phyloP scores from a whole-genome alignment of 1,284 basidiomycete species.

The Leccinum proximum region DNA sequence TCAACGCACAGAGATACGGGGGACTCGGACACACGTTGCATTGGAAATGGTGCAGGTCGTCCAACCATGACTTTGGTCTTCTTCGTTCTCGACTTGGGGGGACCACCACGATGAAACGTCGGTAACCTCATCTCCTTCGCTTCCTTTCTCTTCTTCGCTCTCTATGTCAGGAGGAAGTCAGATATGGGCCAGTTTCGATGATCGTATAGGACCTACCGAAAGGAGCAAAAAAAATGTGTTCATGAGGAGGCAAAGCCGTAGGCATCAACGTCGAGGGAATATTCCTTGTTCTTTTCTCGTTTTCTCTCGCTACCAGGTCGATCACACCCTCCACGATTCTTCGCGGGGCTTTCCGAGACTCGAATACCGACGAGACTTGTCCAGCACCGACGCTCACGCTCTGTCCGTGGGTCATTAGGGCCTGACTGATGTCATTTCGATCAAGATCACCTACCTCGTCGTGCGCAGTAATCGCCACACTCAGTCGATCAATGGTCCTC shows the following conservation, averaged over 20 bases:
- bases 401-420: conserved; percentile 13
- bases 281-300: not conserved
- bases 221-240: conserved; percentile 1
- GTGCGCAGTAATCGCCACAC: not conserved
- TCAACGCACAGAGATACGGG: conserved; percentile 1
- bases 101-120: conserved; percentile 17
- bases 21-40: conserved; percentile 14
- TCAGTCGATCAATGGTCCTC: not conserved
- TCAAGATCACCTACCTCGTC: not conserved
- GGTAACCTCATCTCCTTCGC: conserved; percentile 19
- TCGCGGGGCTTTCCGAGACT: not conserved
- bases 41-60: conserved; percentile 24
- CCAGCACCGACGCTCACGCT: conserved; percentile 1
- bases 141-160: conserved; percentile 13
- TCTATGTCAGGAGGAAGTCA: conserved; percentile 8
- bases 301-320: conserved; percentile 8
- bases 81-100: conserved; percentile 4
- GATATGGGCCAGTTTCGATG: conserved; percentile 19
- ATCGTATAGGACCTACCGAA: not conserved
- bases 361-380: not conserved
- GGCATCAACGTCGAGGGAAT: not conserved
- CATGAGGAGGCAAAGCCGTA: not conserved
- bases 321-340: conserved; percentile 1
- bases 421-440: not conserved
- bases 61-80: not conserved